These are phyloP conservation scores for Epicoccum nigrum DNA, from an alignment of 2,329 filamentous ascomycete genomes.

Conservation along the genomic window DNA sequence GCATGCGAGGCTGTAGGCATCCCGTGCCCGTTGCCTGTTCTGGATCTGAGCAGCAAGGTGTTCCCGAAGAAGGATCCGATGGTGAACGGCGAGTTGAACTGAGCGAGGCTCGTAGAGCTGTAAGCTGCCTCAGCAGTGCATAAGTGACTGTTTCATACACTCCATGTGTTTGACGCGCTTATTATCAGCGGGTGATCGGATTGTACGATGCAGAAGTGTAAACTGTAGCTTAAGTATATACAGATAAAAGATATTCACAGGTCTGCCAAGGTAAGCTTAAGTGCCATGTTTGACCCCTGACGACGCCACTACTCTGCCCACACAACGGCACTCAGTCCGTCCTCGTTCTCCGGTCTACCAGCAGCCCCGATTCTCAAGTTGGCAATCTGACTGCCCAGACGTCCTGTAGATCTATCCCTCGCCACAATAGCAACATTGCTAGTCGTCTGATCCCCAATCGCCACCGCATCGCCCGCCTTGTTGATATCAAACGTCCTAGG, in stretches of 20 bases:
- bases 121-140: background rate
- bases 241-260: background rate
- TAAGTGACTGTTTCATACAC: no score
- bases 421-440: conserved; percentile 42
- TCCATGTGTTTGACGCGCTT: no score
- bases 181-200: no score
- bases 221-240: background rate
- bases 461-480: conserved; percentile 39
- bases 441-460: conserved; percentile 42
- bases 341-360: conserved; percentile 39
- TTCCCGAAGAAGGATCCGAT: conserved; percentile 18
- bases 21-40: conserved; percentile 26
- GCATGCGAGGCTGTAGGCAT: conserved; percentile 28
- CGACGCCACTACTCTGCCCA: conserved; percentile 46
- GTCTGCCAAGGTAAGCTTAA: background rate
- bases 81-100: background rate
- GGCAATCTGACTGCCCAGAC: conserved; percentile 32
- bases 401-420: conserved; percentile 36
- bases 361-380: conserved; percentile 34
- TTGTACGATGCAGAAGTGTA: background rate
- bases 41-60: conserved; percentile 28
- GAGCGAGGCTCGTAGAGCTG: background rate
- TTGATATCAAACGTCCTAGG: conserved; percentile 47
- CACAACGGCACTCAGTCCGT: conserved; percentile 43
- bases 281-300: no score